Evolutionary conservation across 2,329 filamentous ascomycete genomes (phyloP).

Genomic region (Fusarium staphyleae): DNA sequence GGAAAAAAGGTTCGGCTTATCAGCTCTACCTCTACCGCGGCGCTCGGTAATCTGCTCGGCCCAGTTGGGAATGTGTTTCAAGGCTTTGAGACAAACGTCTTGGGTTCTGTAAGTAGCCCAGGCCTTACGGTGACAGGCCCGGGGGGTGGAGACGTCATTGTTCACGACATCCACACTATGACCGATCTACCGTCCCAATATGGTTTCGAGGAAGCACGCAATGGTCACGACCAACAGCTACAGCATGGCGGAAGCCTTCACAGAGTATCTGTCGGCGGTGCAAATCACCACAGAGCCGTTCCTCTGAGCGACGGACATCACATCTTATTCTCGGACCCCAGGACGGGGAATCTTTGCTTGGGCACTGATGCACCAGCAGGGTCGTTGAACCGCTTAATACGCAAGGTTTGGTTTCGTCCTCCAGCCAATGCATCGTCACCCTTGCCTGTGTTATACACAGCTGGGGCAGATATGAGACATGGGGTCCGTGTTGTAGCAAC

Average conservation of each 20-base stretch:
- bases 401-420: slow-evolving; percentile 63
- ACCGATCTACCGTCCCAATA: slow-evolving; percentile 21
- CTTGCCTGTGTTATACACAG: slow-evolving; percentile 60
- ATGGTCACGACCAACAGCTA: slow-evolving; percentile 22
- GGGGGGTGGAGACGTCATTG: slow-evolving; percentile 14
- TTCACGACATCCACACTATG: slow-evolving; percentile 19
- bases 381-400: slow-evolving; percentile 56
- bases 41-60: slow-evolving; percentile 35
- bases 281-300: slow-evolving; percentile 68
- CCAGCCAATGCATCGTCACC: slow-evolving; percentile 41
- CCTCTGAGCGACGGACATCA: slow-evolving; percentile 71
- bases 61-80: slow-evolving; percentile 29
- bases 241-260: slow-evolving; percentile 19
- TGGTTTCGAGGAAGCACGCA: slow-evolving; percentile 20
- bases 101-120: slow-evolving; percentile 30
- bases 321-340: slow-evolving; percentile 69
- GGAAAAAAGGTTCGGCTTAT: slow-evolving; percentile 67
- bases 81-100: slow-evolving; percentile 35
- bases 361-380: slow-evolving; percentile 68
- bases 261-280: slow-evolving; percentile 51
- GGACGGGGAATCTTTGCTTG: slow-evolving; percentile 62
- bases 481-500: slow-evolving; percentile 66
- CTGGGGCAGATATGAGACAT: slow-evolving; percentile 62
- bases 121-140: slow-evolving; percentile 29
- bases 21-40: slow-evolving; percentile 66